phyloP scores from a whole-genome alignment of 345 rosid species.

The Lepidium sativum region DNA sequence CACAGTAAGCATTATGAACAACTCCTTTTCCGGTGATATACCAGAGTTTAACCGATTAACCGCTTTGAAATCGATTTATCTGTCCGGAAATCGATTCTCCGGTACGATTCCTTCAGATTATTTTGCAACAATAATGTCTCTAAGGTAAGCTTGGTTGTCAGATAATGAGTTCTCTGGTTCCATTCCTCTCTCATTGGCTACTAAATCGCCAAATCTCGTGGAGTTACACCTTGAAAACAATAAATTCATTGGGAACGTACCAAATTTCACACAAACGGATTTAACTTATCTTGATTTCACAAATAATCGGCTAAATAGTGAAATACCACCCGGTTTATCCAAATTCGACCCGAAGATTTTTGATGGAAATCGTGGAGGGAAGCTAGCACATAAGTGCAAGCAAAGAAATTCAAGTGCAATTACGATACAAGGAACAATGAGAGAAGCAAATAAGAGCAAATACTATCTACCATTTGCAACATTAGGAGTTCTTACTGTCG shows the following conservation, averaged over 20 bases:
- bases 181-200: constrained; percentile 46
- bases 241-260: constrained; percentile 51
- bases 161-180: constrained; percentile 53
- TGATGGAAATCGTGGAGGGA: constrained; percentile 54
- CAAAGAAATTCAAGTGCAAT: not conserved
- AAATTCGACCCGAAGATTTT: constrained; percentile 40
- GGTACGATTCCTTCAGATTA: constrained; percentile 46
- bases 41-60: constrained; percentile 56
- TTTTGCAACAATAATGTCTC: constrained; percentile 38
- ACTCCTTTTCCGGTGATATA: constrained; percentile 51
- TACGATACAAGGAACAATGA: constrained; percentile 6
- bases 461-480: constrained; percentile 26
- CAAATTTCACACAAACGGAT: constrained; percentile 28
- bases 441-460: constrained; percentile 13
- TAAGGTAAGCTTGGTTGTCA: constrained; percentile 59
- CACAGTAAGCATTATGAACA: constrained; percentile 50
- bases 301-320: constrained; percentile 51
- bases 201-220: constrained; percentile 30
- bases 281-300: constrained; percentile 43
- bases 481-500: constrained; percentile 31
- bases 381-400: constrained; percentile 30
- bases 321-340: constrained; percentile 43
- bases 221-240: constrained; percentile 63
- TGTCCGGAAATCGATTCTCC: constrained; percentile 59
- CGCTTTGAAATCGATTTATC: constrained; percentile 37